A percentile compares a stretch with the other conserved stretches of the same genome.
phyloP scores from a whole-genome alignment of 2,329 filamentous ascomycete genomes.

The Xylaria sp. region DNA sequence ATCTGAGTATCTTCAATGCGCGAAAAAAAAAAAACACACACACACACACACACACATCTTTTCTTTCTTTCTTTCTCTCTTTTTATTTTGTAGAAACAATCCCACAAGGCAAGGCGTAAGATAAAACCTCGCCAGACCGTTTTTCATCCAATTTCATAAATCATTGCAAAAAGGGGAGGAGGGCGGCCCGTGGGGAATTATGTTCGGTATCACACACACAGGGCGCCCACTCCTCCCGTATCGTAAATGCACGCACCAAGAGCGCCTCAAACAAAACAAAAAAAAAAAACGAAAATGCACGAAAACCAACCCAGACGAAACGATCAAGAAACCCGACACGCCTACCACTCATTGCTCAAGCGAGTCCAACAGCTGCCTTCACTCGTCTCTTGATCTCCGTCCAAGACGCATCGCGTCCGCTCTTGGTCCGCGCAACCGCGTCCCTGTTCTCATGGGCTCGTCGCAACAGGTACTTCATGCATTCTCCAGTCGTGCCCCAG shows the following conservation, averaged over 20 bases:
- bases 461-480: conserved; percentile 75
- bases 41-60: not conserved
- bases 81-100: not conserved
- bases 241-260: not conserved
- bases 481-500: conserved; percentile 70
- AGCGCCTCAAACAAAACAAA: not conserved
- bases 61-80: not conserved
- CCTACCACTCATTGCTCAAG: conserved; percentile 1
- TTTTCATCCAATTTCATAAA: too few species aligned
- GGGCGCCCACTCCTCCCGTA: not conserved
- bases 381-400: conserved; percentile 54
- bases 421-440: conserved; percentile 58
- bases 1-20: too few species aligned
- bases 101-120: too few species aligned
- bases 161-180: too few species aligned
- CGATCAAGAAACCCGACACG: not conserved
- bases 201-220: not conserved
- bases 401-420: conserved; percentile 58
- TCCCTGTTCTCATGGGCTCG: conserved; percentile 71
- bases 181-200: too few species aligned
- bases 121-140: too few species aligned
- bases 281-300: not conserved
- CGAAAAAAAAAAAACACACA: too few species aligned
- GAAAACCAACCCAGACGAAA: not conserved
- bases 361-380: conserved; percentile 36